Evolutionary conservation across 23 red algal genomes (phyloP).

Genomic region (Pyropia haitanensis): DNA sequence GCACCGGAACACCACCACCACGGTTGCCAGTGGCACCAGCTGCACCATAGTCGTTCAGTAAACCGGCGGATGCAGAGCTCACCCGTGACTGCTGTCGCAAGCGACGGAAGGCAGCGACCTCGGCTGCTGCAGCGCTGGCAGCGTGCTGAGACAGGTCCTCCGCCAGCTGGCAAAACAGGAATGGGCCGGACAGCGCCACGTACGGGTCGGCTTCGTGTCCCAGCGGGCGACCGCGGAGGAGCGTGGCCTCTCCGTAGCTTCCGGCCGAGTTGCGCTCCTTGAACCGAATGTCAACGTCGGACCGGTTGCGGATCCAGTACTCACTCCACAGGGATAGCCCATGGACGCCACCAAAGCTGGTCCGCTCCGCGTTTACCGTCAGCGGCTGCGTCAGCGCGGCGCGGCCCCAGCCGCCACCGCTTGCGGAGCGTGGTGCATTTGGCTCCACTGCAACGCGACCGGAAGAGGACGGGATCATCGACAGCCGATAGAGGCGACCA

Average conservation of each 20-base stretch:
- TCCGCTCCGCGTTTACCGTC: too few relatives aligned
- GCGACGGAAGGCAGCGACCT: not conserved
- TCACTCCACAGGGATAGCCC: not conserved
- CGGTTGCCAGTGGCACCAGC: too few relatives aligned
- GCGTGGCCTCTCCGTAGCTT: not conserved
- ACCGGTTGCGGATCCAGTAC: slow-evolving; percentile 70
- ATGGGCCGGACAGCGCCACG: not conserved
- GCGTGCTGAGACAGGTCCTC: not conserved
- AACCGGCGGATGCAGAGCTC: too few relatives aligned
- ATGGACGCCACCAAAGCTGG: not conserved
- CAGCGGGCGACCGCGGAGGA: not conserved
- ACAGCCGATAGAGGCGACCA: too few relatives aligned
- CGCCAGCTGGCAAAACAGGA: not conserved
- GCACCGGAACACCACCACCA: too few relatives aligned
- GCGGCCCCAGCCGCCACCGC: too few relatives aligned
- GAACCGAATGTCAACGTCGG: not conserved
- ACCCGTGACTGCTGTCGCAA: too few relatives aligned
- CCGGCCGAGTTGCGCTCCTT: not conserved
- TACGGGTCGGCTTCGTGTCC: not conserved
- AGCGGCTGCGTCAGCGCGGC: too few relatives aligned
- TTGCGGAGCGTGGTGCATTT: too few relatives aligned
- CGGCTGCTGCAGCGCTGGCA: slow-evolving; percentile 9
- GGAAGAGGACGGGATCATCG: too few relatives aligned
- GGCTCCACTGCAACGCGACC: too few relatives aligned
- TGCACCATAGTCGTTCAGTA: too few relatives aligned